These are phyloP conservation scores for Eimeria tenella DNA, from an alignment of 169 alveolate genomes.

Conservation along the genomic window DNA sequence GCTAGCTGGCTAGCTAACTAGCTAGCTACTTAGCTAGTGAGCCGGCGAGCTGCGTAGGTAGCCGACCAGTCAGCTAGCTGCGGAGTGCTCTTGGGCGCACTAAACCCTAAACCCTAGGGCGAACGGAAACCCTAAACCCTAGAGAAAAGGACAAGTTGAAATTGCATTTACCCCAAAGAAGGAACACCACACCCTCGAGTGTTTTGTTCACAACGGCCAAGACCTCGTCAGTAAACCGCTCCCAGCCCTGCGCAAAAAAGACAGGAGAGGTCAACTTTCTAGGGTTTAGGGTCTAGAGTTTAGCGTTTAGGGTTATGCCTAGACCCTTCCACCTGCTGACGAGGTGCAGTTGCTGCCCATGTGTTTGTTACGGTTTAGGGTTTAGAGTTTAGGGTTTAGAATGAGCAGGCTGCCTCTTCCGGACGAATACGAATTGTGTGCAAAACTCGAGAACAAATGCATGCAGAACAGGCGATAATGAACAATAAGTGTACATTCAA, in stretches of 20 bases:
- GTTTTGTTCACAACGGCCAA: slow-evolving; percentile 86
- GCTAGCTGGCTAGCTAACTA: no score
- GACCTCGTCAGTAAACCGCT: slow-evolving; percentile 90
- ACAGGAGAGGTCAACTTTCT: no score
- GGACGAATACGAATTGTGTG: no score
- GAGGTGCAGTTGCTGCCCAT: neutral
- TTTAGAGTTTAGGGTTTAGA: neutral
- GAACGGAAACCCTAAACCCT: neutral
- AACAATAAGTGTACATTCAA: no score
- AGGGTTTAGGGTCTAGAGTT: no score
- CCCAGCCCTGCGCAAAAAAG: slow-evolving; percentile 89
- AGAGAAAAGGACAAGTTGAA: neutral
- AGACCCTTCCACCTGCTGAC: neutral
- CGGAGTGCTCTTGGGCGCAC: neutral
- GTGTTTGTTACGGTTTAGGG: neutral
- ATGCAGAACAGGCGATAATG: no score
- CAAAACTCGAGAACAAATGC: no score
- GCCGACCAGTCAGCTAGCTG: no score
- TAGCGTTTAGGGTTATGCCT: no score
- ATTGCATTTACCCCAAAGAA: slow-evolving; percentile 81
- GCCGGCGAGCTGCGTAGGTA: no score
- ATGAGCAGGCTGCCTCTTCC: no score
- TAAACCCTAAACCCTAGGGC: neutral
- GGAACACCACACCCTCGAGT: slow-evolving; percentile 87
- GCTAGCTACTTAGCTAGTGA: no score